These are phyloP conservation scores for Talaromyces atroroseus DNA, from an alignment of 2,329 filamentous ascomycete genomes.

Conservation along the genomic window DNA sequence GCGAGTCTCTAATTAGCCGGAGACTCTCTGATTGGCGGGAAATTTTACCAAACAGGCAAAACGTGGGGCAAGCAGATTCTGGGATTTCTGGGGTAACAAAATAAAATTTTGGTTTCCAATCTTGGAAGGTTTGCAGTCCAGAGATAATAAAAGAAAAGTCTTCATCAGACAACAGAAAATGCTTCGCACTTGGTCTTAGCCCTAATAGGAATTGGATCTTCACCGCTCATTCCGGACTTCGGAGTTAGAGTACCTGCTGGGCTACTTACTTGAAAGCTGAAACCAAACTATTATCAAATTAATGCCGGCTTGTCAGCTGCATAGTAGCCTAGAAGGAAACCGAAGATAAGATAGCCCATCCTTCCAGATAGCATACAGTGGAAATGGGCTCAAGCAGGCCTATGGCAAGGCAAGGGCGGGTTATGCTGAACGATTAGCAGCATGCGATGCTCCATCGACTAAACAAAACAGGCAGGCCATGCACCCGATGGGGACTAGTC, in stretches of 20 bases:
- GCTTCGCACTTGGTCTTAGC: too few relatives aligned
- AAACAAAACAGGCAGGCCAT: background rate
- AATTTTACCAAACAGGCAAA: background rate
- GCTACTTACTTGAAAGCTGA: too few relatives aligned
- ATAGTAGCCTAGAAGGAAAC: background rate
- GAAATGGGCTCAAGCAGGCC: background rate
- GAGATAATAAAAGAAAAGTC: background rate
- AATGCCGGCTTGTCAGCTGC: too few relatives aligned
- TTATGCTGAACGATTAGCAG: background rate
- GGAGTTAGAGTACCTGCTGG: too few relatives aligned
- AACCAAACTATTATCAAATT: too few relatives aligned
- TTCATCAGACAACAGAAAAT: background rate
- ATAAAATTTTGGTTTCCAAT: background rate
- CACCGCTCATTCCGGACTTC: too few relatives aligned
- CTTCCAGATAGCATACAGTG: background rate
- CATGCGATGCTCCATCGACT: background rate
- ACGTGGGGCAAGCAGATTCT: background rate
- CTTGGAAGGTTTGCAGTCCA: too few relatives aligned
- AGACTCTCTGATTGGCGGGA: background rate
- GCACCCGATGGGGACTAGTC: background rate
- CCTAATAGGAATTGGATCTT: too few relatives aligned
- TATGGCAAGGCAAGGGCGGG: background rate
- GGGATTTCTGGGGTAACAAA: background rate
- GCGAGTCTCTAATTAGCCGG: background rate
- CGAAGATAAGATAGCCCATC: background rate